These are phyloP conservation scores for Botrytis porri DNA, from an alignment of 2,329 filamentous ascomycete species.

Conservation along the genomic window DNA sequence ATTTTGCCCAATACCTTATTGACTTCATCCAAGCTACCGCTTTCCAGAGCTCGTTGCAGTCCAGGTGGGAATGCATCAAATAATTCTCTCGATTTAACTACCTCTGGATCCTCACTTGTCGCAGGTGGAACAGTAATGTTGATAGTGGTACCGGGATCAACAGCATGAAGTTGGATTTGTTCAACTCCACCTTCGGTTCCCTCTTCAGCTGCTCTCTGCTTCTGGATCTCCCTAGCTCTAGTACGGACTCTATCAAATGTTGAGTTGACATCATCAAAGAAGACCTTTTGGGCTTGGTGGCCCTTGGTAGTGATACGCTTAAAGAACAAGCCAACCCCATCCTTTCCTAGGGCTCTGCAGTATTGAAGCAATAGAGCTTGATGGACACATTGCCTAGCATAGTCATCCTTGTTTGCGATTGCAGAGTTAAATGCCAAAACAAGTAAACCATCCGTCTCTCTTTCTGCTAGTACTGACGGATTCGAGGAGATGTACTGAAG, in stretches of 20 bases:
- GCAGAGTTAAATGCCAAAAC: slow-evolving; percentile 90
- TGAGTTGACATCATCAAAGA: slow-evolving; percentile 86
- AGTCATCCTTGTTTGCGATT: slow-evolving; percentile 71
- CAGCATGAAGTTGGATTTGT: slow-evolving; percentile 95
- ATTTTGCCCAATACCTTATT: slow-evolving; percentile 86
- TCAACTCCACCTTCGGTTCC: slow-evolving; percentile 68
- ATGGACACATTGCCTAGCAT: slow-evolving; percentile 83
- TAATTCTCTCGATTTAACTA: slow-evolving; percentile 64
- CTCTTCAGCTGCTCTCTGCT: slow-evolving; percentile 51
- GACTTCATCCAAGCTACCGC: slow-evolving; percentile 83
- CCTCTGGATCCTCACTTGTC: slow-evolving; percentile 63
- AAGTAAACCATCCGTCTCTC: slow-evolving; percentile 85
- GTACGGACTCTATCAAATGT: slow-evolving; percentile 81
- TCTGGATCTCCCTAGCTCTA: slow-evolving; percentile 52
- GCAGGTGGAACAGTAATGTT: slow-evolving; percentile 77
- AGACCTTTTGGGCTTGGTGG: slow-evolving; percentile 87
- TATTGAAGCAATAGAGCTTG: slow-evolving; percentile 92
- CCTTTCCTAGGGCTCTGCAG: slow-evolving; percentile 81
- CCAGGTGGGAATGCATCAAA: slow-evolving; percentile 83
- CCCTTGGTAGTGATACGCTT: slow-evolving; percentile 87
- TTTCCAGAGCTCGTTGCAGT: slow-evolving; percentile 77
- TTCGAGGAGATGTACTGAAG: slow-evolving; percentile 76
- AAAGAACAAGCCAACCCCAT: slow-evolving; percentile 92
- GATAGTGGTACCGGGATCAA: slow-evolving; percentile 89
- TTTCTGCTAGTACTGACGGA: slow-evolving; percentile 75